These are phyloP conservation scores for Monosporascus sp. DNA, from an alignment of 2,329 filamentous ascomycete species.

Conservation along the genomic window DNA sequence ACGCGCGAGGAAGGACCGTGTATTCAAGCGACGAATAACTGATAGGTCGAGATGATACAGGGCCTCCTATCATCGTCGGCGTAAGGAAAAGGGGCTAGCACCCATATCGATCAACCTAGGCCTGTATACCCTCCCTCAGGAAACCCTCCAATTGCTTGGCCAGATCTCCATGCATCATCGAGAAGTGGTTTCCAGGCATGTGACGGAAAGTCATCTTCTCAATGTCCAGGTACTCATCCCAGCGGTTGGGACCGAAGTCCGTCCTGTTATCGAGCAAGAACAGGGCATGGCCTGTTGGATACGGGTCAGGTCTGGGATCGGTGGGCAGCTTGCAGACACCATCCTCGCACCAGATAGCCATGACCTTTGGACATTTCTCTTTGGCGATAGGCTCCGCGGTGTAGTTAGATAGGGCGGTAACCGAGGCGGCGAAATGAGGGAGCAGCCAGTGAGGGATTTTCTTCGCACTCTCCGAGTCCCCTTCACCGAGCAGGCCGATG, in stretches of 20 bases:
- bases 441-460: constrained; percentile 69
- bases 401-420: constrained; percentile 65
- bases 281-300: constrained; percentile 54
- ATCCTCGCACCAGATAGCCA: constrained; percentile 67
- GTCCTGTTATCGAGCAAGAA: constrained; percentile 70
- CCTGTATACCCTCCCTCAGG: constrained; percentile 25
- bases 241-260: constrained; percentile 65
- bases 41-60: too few species aligned
- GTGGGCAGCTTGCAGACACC: constrained; percentile 64
- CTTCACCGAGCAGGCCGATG: constrained; percentile 64
- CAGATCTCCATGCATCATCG: constrained; percentile 63
- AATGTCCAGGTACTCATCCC: constrained; percentile 59
- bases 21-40: too few species aligned
- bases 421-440: constrained; percentile 66
- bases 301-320: constrained; percentile 59
- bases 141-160: constrained; percentile 27
- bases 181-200: constrained; percentile 71
- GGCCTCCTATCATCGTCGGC: background rate
- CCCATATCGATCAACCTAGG: constrained; percentile 6
- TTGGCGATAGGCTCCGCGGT: constrained; percentile 58
- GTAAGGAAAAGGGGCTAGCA: background rate
- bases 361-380: constrained; percentile 54
- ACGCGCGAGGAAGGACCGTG: too few species aligned
- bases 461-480: constrained; percentile 40
- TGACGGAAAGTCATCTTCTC: constrained; percentile 59